Base-by-base conservation (phyloP, 805 yeast genomes). In the Cyberlindnera bimundalis region DNA sequence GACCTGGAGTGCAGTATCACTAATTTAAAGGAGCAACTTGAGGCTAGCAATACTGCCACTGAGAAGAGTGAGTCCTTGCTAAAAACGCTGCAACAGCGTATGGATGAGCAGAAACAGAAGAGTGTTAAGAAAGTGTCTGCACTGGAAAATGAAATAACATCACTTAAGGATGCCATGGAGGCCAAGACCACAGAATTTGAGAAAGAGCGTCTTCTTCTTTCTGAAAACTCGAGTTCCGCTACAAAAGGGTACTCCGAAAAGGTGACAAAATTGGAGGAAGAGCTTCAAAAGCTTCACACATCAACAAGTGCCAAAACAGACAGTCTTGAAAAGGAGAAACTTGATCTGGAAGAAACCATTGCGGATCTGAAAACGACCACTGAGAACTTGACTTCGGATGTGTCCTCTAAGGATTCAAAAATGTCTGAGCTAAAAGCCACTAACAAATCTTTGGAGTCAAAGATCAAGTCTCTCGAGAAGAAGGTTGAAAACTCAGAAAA, bases 241-340 rank as follows among this genome's bases (percentile, higher is more conserved):
- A 62, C 74, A 0, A 66, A 71, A 46, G 77, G 74, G 40, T 76
- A 74, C 47, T 62, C 71, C 10, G 71, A 68, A 23, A 73, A 68
- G 49, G 66, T 76, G 8, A 60, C 64, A 13, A 50, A 46, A 8
- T 51, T 78, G 13, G 82, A 78, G 44, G 66, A 59, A 6, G 48
- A 48, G 12, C 24, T 57, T 13, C 42, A 46, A 18, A 31, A 21
- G n/a, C 28, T 25, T 14, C 57, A 45, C n/a, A 40, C 45, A 12
- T 31, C 45, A 7, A 29, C 35, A 5, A 29, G 27, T 14, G 19
- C 26, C 13, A 42, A 46, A 32, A 29, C 45, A 9, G 37, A 36
- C 6, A 36, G 17, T 1, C 33, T 45, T 25, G 51, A 44, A 13
- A 41, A 43, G 15, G 49, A 45, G 15, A 51, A 47, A 21, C 16